Evolutionary conservation across 805 yeast species (phyloP).

Genomic region (Metschnikowia bowlesiae): DNA sequence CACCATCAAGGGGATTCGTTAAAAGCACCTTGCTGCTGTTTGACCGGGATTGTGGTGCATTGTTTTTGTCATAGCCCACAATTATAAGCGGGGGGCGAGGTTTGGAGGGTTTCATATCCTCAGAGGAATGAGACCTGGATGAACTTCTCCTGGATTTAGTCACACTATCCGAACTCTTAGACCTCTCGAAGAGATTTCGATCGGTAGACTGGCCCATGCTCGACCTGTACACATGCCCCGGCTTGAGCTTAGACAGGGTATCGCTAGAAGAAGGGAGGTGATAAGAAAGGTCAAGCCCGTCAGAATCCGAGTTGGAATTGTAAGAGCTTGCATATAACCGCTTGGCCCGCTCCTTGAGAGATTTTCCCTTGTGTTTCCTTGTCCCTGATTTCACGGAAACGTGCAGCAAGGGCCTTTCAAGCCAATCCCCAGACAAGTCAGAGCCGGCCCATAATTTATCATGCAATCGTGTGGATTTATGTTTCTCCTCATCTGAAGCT

Average conservation of each 20-base stretch:
- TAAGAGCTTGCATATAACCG: slow-evolving; percentile 8
- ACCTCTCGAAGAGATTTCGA: neutral
- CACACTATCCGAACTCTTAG: neutral
- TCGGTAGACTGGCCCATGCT: neutral
- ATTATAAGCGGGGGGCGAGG: slow-evolving; percentile 1
- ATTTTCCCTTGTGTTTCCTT: slow-evolving; percentile 3
- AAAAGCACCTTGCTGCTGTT: neutral
- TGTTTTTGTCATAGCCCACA: neutral
- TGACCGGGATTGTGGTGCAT: neutral
- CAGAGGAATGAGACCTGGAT: neutral
- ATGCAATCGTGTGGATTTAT: slow-evolving; percentile 20
- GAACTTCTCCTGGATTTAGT: neutral
- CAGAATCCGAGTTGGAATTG: slow-evolving; percentile 3
- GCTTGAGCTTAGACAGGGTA: neutral
- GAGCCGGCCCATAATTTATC: slow-evolving; percentile 30
- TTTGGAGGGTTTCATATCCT: neutral
- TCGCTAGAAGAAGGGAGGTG: neutral
- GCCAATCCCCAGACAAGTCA: slow-evolving; percentile 8
- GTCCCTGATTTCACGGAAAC: slow-evolving; percentile 5
- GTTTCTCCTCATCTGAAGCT: neutral
- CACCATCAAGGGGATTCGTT: neutral
- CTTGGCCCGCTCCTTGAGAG: slow-evolving; percentile 12
- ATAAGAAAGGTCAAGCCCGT: neutral
- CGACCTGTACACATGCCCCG: neutral
- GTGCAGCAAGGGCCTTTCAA: slow-evolving; percentile 6